These are phyloP conservation scores for Jamesozyma jinghongensis DNA, from an alignment of 805 yeast genomes.

Conservation along the genomic window DNA sequence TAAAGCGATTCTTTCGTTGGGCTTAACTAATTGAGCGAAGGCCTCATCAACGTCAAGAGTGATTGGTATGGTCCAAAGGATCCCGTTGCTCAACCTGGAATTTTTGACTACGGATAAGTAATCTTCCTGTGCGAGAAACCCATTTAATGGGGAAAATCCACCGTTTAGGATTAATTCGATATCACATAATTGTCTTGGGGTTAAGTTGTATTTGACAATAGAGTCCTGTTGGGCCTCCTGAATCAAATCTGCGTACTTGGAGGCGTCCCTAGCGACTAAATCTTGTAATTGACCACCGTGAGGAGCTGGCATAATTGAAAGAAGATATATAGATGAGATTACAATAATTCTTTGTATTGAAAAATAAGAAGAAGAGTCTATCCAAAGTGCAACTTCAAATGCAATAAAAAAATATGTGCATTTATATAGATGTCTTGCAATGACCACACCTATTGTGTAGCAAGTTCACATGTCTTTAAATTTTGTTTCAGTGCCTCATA, in stretches of 20 bases:
- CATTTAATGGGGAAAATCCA: conserved; percentile 80
- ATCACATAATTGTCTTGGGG: conserved; percentile 89
- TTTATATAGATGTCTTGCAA: too few species aligned
- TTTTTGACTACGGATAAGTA: conserved; percentile 55
- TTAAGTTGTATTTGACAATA: conserved; percentile 37
- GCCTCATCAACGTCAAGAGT: conserved; percentile 63
- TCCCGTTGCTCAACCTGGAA: conserved; percentile 65
- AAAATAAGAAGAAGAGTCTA: too few species aligned
- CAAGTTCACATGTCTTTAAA: too few species aligned
- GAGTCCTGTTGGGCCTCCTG: conserved; percentile 44
- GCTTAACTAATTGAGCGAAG: conserved; percentile 37
- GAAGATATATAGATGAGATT: too few species aligned
- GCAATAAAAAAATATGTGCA: too few species aligned
- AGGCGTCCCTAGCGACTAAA: conserved; percentile 69
- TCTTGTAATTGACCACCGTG: conserved; percentile 92
- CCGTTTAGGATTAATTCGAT: conserved; percentile 86
- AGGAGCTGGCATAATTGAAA: conserved; percentile 43
- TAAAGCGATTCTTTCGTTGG: conserved; percentile 59
- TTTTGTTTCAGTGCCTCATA: too few species aligned
- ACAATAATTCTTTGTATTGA: too few species aligned
- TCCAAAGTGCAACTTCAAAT: too few species aligned
- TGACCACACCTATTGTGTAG: too few species aligned
- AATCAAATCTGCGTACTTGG: conserved; percentile 46
- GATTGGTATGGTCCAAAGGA: conserved; percentile 88
- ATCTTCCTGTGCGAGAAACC: conserved; percentile 55